These are phyloP conservation scores for Leonotis leonurus DNA, from an alignment of 257 asterid genomes.

Conservation along the genomic window DNA sequence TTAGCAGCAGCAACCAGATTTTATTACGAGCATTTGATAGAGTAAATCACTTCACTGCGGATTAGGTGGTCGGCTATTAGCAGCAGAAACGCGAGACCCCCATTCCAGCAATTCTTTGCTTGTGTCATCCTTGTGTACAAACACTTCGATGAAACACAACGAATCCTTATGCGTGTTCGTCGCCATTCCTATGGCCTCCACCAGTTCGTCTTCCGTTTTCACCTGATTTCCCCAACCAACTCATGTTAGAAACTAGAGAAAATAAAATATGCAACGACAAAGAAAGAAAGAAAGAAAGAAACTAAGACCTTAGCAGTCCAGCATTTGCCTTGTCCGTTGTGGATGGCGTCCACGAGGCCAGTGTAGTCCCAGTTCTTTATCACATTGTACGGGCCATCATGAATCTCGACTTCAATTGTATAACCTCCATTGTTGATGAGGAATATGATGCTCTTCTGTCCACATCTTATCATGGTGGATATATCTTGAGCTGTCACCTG, in stretches of 20 bases:
- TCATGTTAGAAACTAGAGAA: not conserved
- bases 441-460: conserved; percentile 38
- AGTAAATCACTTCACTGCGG: conserved; percentile 23
- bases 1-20: not conserved
- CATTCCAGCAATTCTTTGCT: conserved; percentile 48
- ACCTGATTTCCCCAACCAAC: conserved; percentile 18
- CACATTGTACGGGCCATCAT: conserved; percentile 52
- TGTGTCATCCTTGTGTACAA: conserved; percentile 40
- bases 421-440: conserved; percentile 56
- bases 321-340: conserved; percentile 51
- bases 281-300: too few relatives aligned
- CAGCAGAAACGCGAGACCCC: conserved; percentile 50
- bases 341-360: conserved; percentile 44
- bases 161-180: conserved; percentile 30
- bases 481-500: conserved; percentile 58
- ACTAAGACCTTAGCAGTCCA: conserved; percentile 64
- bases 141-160: conserved; percentile 41
- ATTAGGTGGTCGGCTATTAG: conserved; percentile 41
- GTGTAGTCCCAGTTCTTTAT: conserved; percentile 62
- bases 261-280: not conserved
- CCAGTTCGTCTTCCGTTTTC: conserved; percentile 39
- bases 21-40: not conserved
- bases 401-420: conserved; percentile 56
- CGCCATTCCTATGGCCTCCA: conserved; percentile 36
- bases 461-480: conserved; percentile 46